phyloP scores from a whole-genome alignment of 2,329 filamentous ascomycete species.

The Arachnomyces sp. region DNA sequence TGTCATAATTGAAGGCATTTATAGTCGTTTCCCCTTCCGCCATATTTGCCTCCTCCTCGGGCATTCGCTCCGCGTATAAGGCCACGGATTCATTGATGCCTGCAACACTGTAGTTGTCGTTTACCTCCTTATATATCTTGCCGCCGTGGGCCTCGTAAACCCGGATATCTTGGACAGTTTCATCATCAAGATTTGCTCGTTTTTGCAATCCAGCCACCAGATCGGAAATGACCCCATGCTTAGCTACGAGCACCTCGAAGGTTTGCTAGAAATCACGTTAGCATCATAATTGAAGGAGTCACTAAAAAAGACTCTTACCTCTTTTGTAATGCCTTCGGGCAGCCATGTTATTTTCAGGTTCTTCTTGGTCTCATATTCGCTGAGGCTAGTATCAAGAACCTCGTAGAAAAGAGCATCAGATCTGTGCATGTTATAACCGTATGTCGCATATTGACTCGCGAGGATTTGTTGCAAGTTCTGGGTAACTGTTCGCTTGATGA shows the following conservation, averaged over 20 bases:
- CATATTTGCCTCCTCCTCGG: conserved; percentile 55
- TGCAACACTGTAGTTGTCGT: conserved; percentile 63
- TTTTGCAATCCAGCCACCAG: conserved; percentile 68
- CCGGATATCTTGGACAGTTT: conserved; percentile 64
- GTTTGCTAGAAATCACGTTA: conserved; percentile 50
- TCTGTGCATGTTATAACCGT: conserved; percentile 61
- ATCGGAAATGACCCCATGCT: conserved; percentile 73
- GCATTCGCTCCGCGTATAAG: conserved; percentile 73
- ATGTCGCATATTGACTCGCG: conserved; percentile 62
- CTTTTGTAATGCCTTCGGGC: conserved; percentile 83
- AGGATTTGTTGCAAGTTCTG: conserved; percentile 74
- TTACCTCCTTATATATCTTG: conserved; percentile 75
- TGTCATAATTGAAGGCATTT: conserved; percentile 85
- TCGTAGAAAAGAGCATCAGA: conserved; percentile 83
- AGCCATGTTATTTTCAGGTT: conserved; percentile 74
- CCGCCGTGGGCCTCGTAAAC: conserved; percentile 76
- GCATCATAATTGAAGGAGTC: conserved; percentile 4
- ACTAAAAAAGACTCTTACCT: conserved; percentile 47
- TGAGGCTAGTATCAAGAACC: conserved; percentile 85
- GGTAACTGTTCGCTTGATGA: conserved; percentile 65
- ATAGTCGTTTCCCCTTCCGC: conserved; percentile 65
- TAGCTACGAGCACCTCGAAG: conserved; percentile 77
- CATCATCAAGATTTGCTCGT: conserved; percentile 71
- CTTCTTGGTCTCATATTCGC: conserved; percentile 90
- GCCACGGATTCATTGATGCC: conserved; percentile 79